Evolutionary conservation across 176 grass and related monocot genomes (phyloP), one percentile per base, ranked within the genome.

Genomic region (Musa schizocarpa): DNA sequence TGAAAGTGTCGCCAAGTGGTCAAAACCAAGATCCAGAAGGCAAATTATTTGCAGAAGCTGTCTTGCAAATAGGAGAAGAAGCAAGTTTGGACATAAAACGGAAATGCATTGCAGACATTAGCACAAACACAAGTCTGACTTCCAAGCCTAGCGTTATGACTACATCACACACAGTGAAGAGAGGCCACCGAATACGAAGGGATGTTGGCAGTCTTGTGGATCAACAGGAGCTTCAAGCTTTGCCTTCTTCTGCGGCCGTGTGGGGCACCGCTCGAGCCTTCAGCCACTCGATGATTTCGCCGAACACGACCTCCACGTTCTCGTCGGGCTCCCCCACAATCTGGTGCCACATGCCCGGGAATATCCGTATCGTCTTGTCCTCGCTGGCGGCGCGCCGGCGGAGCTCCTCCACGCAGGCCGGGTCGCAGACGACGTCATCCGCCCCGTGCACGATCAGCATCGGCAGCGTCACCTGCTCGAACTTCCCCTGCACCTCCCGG

Each of bases 331-430:
- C 93, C 61, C 87, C 93, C 72, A 96, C n/a, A 5, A 96, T 75
- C 87, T 92, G 89, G 79, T 92, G 93, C 93, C 93, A 92, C 89
- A 96, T 92, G 20, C 54, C 93, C 1, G 93, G 89, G 81, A 90
- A 90, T 2, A 96, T 68, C 9, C 70, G 72, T 2, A 96, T 76
- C 24, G 85, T 92, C 85, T 96, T 96, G 84, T 96, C 93, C 54
- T 34, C 52, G 87, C 89, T 90, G 6, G 80, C 73, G 0, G 89
- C 87, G 9, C 87, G 87, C 20, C 74, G 72, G 86, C 79, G 74
- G n/a, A 96, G 80, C 57, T 96, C 92, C 82, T 96, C 80, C 43
- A 50, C 89, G 65, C 93, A 88, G 8, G 83, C 83, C 9, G 93
- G 89, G 75, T 96, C 89, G 25, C 93, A 92, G 74, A 96, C 81